Percentiles rank a stretch among this genome's conserved stretches.
Conservation (phyloP, 768 basidiomycete species). For the Mycena epipterygia region DNA sequence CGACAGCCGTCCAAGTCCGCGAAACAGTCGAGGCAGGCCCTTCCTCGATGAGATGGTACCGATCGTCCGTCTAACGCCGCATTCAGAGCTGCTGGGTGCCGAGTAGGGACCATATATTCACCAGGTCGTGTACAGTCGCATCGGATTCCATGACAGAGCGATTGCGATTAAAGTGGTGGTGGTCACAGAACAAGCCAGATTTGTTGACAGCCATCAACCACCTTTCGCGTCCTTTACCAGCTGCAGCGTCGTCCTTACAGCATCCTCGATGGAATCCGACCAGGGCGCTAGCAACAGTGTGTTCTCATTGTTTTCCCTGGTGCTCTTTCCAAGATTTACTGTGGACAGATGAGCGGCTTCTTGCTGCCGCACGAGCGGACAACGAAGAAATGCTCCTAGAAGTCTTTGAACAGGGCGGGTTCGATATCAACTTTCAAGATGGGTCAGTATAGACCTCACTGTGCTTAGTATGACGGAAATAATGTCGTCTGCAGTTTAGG, state of each 20-base stretch:
- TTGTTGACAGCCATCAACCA: slow-evolving; percentile 3
- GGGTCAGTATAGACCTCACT: slow-evolving; percentile 65
- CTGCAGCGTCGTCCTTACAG: slow-evolving; percentile 34
- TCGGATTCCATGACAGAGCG: slow-evolving; percentile 5
- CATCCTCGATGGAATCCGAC: slow-evolving; percentile 35
- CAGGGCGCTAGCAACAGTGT: slow-evolving; percentile 50
- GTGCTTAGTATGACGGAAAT: slow-evolving; percentile 23
- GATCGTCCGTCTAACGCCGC: slow-evolving; percentile 41
- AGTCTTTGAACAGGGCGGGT: slow-evolving; percentile 66
- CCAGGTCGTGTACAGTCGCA: slow-evolving; percentile 28
- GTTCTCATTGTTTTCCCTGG: slow-evolving; percentile 25
- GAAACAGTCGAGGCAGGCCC: slow-evolving; percentile 60
- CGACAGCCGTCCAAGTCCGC: slow-evolving; percentile 51
- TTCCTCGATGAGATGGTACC: slow-evolving; percentile 57
- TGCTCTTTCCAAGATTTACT: slow-evolving; percentile 4
- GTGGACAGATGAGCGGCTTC: slow-evolving; percentile 73
- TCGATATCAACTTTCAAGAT: slow-evolving; percentile 84
- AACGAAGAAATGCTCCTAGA: slow-evolving; percentile 77
- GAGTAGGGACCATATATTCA: slow-evolving; percentile 24
- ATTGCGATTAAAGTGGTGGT: slow-evolving; percentile 8
- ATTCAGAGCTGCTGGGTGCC: slow-evolving; percentile 29
- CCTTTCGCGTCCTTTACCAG: slow-evolving; percentile 5
- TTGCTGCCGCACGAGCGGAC: slow-evolving; percentile 81
- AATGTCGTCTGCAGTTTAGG: slow-evolving; percentile 65
- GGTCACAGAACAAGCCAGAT: slow-evolving; percentile 24